A percentile compares a stretch with the other conserved stretches of the same genome.
Evolutionary conservation across 1,284 basidiomycete species (phyloP).

Genomic region (Moesziomyces sp.): DNA sequence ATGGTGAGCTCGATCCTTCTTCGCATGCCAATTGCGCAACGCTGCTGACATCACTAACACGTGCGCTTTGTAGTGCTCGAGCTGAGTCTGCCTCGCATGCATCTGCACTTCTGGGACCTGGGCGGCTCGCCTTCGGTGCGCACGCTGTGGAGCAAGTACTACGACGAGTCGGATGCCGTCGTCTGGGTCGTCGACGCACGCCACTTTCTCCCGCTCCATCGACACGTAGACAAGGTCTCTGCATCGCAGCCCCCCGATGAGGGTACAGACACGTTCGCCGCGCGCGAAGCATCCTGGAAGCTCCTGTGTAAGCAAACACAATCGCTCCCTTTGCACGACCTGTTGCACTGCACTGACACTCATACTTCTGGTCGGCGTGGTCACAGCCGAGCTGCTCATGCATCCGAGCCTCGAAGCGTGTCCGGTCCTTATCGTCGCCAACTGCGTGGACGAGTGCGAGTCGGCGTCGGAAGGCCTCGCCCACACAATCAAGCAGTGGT

Average conservation of each 20-base stretch:
- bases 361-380: neutral
- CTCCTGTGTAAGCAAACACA: conserved; percentile 19
- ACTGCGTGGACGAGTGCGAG: conserved; percentile 31
- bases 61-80: conserved; percentile 31
- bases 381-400: conserved; percentile 23
- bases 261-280: conserved; percentile 11
- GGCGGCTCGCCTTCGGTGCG: conserved; percentile 52
- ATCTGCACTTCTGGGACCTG: conserved; percentile 58
- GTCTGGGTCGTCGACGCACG: conserved; percentile 53
- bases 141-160: conserved; percentile 53
- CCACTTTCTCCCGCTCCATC: conserved; percentile 22
- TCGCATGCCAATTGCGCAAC: neutral
- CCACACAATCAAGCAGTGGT: conserved; percentile 29
- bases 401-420: conserved; percentile 38
- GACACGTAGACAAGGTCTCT: conserved; percentile 15
- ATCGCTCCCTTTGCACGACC: neutral
- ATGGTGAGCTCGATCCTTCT: conserved; percentile 13
- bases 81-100: conserved; percentile 26
- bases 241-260: conserved; percentile 7
- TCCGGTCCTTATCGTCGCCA: conserved; percentile 38
- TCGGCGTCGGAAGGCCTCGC: conserved; percentile 19
- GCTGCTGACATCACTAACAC: neutral
- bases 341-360: too few species aligned
- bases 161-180: conserved; percentile 48
- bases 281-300: conserved; percentile 28